Evolutionary conservation across 306 rosid species (phyloP).

Genomic region (Vicia villosa): DNA sequence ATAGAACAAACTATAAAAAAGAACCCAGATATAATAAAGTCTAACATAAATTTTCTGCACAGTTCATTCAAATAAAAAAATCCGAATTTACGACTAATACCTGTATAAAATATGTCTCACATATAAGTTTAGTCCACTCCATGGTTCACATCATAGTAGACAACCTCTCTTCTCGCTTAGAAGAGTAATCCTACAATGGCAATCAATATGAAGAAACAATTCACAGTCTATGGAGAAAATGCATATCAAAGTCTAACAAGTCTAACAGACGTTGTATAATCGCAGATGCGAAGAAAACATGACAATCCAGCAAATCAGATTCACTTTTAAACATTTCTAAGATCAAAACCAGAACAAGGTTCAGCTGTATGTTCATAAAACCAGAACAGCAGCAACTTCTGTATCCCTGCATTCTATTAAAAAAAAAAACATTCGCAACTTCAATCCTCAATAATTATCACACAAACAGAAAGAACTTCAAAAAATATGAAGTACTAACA

Average conservation of each 20-base stretch:
- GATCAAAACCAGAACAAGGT: constrained; percentile 10
- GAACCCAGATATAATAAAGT: neutral
- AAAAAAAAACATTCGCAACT: neutral
- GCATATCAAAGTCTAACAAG: neutral
- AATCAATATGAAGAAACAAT: constrained; percentile 31
- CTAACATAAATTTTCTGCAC: constrained; percentile 6
- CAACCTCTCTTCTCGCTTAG: neutral
- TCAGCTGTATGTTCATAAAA: too few species aligned
- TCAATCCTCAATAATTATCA: neutral
- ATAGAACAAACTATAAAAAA: neutral
- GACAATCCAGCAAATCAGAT: neutral
- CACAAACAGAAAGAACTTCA: constrained; percentile 10
- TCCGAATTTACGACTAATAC: neutral
- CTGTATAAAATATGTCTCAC: constrained; percentile 7
- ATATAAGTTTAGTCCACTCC: constrained; percentile 8
- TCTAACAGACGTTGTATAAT: neutral
- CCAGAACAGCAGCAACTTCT: constrained; percentile 19
- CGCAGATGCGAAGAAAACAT: neutral
- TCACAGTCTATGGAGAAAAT: constrained; percentile 21
- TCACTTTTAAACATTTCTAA: neutral
- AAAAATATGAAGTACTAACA: neutral
- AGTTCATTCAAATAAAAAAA: neutral
- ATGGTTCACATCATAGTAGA: constrained; percentile 17
- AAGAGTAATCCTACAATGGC: constrained; percentile 1
- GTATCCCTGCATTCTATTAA: constrained; percentile 7